A percentile compares a stretch with the other conserved stretches of the same genome.
Conservation (phyloP, 1,284 basidiomycete species). For the Moesziomyces parantarcticus region DNA sequence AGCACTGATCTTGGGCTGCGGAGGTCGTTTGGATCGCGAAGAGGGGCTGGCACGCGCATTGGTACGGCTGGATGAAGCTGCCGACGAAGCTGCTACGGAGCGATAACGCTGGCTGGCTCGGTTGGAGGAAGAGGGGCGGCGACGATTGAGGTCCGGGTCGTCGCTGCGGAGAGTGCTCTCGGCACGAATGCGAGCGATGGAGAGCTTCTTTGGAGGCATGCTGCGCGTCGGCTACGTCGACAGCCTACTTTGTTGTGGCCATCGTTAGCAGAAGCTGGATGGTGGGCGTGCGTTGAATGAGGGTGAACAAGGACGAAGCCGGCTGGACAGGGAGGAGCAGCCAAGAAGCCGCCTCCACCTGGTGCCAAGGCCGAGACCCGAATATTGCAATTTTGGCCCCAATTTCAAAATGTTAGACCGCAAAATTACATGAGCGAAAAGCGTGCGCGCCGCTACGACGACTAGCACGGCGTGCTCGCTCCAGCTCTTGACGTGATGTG, state of each 20-base stretch:
- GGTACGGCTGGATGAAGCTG: not conserved
- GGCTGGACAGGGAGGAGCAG: too few species aligned
- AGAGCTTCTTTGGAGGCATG: constrained; percentile 37
- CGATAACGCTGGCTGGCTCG: constrained; percentile 20
- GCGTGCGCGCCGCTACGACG: constrained; percentile 6
- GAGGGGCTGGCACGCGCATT: not conserved
- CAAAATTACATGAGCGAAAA: not conserved
- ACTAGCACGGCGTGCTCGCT: constrained; percentile 41
- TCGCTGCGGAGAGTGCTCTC: constrained; percentile 29
- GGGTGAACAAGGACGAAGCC: too few species aligned
- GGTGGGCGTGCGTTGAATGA: too few species aligned
- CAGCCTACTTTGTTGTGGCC: too few species aligned
- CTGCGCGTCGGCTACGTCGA: too few species aligned
- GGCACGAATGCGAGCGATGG: constrained; percentile 30
- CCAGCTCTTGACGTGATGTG: constrained; percentile 5
- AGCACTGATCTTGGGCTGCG: constrained; percentile 24
- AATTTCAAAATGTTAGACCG: constrained; percentile 4
- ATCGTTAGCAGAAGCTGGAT: too few species aligned
- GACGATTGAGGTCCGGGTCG: constrained; percentile 37
- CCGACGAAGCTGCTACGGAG: constrained; percentile 7
- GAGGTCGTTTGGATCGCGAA: constrained; percentile 4
- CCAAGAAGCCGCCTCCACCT: too few species aligned
- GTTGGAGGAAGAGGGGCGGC: constrained; percentile 11
- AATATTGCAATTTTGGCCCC: too few species aligned
- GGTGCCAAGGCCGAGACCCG: too few species aligned